Evolutionary conservation across 129 eudicot species (phyloP), one percentile per base, ranked within the genome.

Genomic region (Solidago caesia): DNA sequence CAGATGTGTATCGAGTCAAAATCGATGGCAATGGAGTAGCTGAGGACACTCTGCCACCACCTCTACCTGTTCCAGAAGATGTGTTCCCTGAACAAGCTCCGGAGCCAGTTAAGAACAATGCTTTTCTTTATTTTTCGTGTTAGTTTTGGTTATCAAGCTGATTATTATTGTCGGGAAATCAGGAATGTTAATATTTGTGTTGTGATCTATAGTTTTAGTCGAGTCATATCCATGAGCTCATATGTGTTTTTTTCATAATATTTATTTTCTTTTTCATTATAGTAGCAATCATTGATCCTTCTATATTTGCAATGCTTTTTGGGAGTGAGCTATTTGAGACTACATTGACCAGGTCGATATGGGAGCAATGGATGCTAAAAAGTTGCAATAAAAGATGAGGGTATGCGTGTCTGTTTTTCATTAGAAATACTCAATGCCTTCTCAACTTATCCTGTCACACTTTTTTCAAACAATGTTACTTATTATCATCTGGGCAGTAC

Each of bases 351-450:
- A 29, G 39, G 39, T 29, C 39, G 39, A 1, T 29, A 29, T 29
- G 92, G 3, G 96, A 94, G 77, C 88, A 80, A 55, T 68, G 88
- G 97, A 94, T 88, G 77, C 89, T 49, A 90, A 86, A 84, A 94
- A 88, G 85, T 75, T 94, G 82, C 98, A 90, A 79, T 97, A 94
- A 76, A 90, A 90, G 78, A 90, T 97, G 98, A 87, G 89, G 96
- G 98, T 93, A 86, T 60, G 49, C 33, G 48, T 77, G 25, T 45
- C 2, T 45, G 45, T 58, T n/a, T 6, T 6, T 44, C 43, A 44
- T 60, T 11, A 60, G 14, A 2, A 60, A 60, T 60, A 27, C 65
- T 27, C 56, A 26, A 13, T 62, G 43, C 67, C 13, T 62, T 61
- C 9, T 39, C 21, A 63, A 63, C 68, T 45, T 63, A n/a, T 16